Evolutionary conservation across 2,329 filamentous ascomycete genomes (phyloP).

Genomic region (Cytospora paraplurivora): DNA sequence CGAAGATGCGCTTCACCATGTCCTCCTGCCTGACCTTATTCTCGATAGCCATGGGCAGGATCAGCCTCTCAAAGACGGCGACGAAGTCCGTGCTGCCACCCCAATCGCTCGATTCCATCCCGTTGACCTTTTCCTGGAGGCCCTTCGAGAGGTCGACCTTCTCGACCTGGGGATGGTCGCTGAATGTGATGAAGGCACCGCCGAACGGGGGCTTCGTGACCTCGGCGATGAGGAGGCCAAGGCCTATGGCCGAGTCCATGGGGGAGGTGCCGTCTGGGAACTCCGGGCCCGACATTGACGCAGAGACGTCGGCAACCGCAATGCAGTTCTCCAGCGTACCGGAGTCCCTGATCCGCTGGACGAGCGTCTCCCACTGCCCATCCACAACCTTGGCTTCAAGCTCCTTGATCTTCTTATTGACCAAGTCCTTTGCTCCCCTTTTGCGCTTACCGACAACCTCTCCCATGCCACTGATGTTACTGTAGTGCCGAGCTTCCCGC

Average conservation of each 20-base stretch:
- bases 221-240: constrained; percentile 58
- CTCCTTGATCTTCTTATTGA: constrained; percentile 36
- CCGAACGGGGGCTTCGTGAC: constrained; percentile 55
- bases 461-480: too few species aligned
- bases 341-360: constrained; percentile 59
- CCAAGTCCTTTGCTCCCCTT: constrained; percentile 29
- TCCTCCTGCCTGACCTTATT: constrained; percentile 55
- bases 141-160: constrained; percentile 42
- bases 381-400: constrained; percentile 45
- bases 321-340: constrained; percentile 56
- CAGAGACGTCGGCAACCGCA: constrained; percentile 60
- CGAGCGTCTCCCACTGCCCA: constrained; percentile 58
- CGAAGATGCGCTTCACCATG: constrained; percentile 63
- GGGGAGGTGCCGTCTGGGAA: constrained; percentile 51
- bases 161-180: constrained; percentile 43
- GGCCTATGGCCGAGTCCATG: constrained; percentile 56
- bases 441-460: neutral
- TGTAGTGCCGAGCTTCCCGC: constrained; percentile 13
- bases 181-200: constrained; percentile 59
- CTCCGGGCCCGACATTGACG: constrained; percentile 48
- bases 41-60: constrained; percentile 55
- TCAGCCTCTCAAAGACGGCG: constrained; percentile 54
- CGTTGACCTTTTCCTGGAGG: constrained; percentile 46
- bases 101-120: constrained; percentile 41
- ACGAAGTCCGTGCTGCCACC: constrained; percentile 53